Evolutionary conservation across 768 basidiomycete species (phyloP).

Genomic region (Scleroderma bovista): DNA sequence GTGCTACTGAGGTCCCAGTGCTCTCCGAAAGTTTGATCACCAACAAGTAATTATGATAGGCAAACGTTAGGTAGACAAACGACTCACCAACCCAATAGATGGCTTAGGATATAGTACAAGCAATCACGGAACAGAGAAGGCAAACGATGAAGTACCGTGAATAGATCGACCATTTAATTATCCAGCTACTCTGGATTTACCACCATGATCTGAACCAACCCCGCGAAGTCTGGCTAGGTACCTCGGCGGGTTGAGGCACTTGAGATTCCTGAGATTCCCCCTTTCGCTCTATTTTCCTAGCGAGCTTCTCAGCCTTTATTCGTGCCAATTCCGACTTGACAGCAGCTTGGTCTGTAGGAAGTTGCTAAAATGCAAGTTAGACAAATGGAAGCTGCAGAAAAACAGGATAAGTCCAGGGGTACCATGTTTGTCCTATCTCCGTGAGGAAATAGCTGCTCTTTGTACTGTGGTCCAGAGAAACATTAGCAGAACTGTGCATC

Average conservation of each 20-base stretch:
- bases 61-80: too few relatives aligned
- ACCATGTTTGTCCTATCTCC: constrained; percentile 52
- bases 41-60: too few relatives aligned
- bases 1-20: too few relatives aligned
- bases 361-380: constrained; percentile 33
- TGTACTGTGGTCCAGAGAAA: constrained; percentile 46
- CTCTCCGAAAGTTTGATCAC: too few relatives aligned
- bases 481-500: background rate
- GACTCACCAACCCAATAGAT: too few relatives aligned
- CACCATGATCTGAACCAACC: constrained; percentile 25
- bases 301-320: constrained; percentile 58
- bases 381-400: background rate
- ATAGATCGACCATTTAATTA: too few relatives aligned
- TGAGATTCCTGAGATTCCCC: constrained; percentile 30
- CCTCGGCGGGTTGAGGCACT: constrained; percentile 4
- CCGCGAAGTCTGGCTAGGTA: constrained; percentile 15
- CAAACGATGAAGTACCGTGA: too few relatives aligned
- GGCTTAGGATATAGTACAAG: too few relatives aligned
- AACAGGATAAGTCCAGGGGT: constrained; percentile 11
- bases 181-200: constrained; percentile 5
- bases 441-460: constrained; percentile 65
- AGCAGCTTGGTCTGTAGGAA: constrained; percentile 62
- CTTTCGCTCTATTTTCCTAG: constrained; percentile 39
- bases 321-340: constrained; percentile 66
- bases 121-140: too few relatives aligned